A percentile compares a stretch with the other conserved stretches of the same genome.
Evolutionary conservation across 176 grass and related monocot genomes (phyloP).

Genomic region (Thinopyrum elongatum): DNA sequence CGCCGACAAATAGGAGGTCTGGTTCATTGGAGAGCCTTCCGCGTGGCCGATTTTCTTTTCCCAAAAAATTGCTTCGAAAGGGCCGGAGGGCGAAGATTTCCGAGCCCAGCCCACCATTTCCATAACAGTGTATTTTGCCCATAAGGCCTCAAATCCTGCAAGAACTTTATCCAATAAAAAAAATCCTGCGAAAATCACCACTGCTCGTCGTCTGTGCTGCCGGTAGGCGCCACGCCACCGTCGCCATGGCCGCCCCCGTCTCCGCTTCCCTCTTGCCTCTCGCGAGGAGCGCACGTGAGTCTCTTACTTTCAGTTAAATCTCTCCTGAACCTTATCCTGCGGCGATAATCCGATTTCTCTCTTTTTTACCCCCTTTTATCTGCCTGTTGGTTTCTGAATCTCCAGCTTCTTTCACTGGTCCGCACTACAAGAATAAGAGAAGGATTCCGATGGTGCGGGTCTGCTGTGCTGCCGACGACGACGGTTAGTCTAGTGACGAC

Average conservation of each 20-base stretch:
- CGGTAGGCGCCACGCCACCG: slow-evolving; percentile 4
- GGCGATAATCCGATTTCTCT: background rate
- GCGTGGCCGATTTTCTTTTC: too few species aligned
- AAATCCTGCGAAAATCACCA: slow-evolving; percentile 5
- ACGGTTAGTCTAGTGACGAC: slow-evolving; percentile 32
- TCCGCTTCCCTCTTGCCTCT: background rate
- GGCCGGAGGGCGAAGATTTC: too few species aligned
- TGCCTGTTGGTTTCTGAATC: background rate
- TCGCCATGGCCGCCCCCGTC: slow-evolving; percentile 21
- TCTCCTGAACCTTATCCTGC: background rate
- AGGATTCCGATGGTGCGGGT: slow-evolving; percentile 3
- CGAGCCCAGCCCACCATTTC: too few species aligned
- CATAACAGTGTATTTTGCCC: too few species aligned
- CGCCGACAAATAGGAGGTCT: too few species aligned
- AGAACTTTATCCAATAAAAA: slow-evolving; percentile 1
- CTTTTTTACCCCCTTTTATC: background rate
- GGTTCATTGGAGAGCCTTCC: too few species aligned
- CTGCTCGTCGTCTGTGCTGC: background rate
- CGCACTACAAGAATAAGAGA: background rate
- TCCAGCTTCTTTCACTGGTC: slow-evolving; percentile 19
- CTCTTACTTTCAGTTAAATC: background rate
- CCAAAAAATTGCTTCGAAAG: too few species aligned
- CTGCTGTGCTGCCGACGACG: slow-evolving; percentile 21
- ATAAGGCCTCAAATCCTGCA: background rate
- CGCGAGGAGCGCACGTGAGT: slow-evolving; percentile 3